Evolutionary conservation across 1,284 basidiomycete species (phyloP), one percentile per base, ranked within the genome.

Genomic region (Cryptococcus sp.): DNA sequence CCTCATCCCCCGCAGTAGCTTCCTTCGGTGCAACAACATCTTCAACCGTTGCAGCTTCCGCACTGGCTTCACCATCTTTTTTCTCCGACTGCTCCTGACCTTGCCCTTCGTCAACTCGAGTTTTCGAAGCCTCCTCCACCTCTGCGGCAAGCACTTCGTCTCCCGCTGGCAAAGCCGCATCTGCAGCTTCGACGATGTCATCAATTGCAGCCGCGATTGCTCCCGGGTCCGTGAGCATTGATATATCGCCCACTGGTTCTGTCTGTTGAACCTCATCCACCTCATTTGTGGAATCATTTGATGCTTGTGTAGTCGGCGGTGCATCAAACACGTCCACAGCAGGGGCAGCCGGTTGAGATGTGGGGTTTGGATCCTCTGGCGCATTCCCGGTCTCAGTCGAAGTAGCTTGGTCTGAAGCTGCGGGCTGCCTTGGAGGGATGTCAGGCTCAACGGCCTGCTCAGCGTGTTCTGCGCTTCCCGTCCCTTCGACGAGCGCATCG

Each of bases 181-280:
- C 40, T 11, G 37, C 43, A 20, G 58, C 44, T 11, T 49, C 46
- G 45, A 48, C 19, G 7, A 26, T 19, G 17, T 48, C 54, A 5
- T 20, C 52, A 20, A 54, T 41, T 8, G 41, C 52, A n/a, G 50
- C 57, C 16, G 50, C 55, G 19, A 61, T 23, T 3, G 52, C 49
- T 19, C 59, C 66, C 8, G 54, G 45, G 26, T 65, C 67, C 1
- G 69, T 66, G 5, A 55, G 48, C 70, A 74, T 73, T 23, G 72
- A 72, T 23, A 72, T 56, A 50, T 73, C 70, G 3, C 63, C 69
- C 4, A 41, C 63, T 15, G 63, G 58, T 26, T 52, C 54, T 25
- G 47, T 26, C 5, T 51, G 50, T 13, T 51, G 37, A 29, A n/a
- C 50, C 3, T n/a, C 50, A 8, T 29, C 37, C 19, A 39, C 37